A percentile compares a stretch with the other conserved stretches of the same genome.
Conservation (phyloP, 2,329 filamentous ascomycete species). For the Colletotrichum tropicale region DNA sequence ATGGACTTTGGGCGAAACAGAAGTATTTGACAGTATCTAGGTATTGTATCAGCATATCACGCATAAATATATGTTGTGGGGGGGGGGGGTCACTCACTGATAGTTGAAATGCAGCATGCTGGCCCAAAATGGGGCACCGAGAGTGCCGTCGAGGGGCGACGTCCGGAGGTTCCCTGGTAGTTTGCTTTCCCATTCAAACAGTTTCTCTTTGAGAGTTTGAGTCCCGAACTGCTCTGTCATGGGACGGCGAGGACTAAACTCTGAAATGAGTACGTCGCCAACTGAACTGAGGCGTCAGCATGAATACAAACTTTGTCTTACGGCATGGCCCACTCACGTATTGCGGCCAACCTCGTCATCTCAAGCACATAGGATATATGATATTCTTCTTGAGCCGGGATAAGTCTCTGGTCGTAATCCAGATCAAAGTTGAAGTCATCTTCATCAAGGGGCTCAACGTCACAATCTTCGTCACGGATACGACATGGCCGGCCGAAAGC, state of each 20-base stretch:
- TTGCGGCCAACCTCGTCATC: constrained; percentile 37
- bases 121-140: background rate
- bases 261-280: background rate
- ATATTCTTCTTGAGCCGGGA: constrained; percentile 26
- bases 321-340: constrained; percentile 23
- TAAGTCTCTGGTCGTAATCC: constrained; percentile 10
- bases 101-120: constrained; percentile 2
- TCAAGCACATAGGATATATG: constrained; percentile 38
- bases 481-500: constrained; percentile 38
- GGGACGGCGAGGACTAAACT: background rate
- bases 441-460: constrained; percentile 34
- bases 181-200: background rate
- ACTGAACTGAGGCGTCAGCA: background rate
- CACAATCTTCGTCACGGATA: constrained; percentile 41
- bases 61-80: fast-evolving
- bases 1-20: background rate
- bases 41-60: background rate
- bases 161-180: background rate
- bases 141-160: background rate
- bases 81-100: background rate
- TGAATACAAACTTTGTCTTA: background rate
- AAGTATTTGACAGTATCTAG: constrained; percentile 1
- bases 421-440: constrained; percentile 35
- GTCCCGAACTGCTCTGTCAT: background rate
- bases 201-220: background rate